Evolutionary conservation across 1,139 yeast genomes (phyloP), one percentile per base, ranked within the genome.

Genomic region (Geotrichum klebahnii): DNA sequence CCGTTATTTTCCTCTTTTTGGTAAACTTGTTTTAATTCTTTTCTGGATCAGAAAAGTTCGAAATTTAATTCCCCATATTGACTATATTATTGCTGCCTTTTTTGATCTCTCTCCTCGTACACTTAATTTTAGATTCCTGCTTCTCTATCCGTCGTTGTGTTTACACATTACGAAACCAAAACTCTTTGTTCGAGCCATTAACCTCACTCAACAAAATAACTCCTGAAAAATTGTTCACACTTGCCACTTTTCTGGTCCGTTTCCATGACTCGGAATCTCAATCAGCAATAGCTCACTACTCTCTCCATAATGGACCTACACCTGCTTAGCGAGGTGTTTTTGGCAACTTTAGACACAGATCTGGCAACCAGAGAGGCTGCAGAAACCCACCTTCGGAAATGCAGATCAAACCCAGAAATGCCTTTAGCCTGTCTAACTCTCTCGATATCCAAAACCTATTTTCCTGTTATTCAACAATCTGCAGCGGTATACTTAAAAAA

Each of bases 401-500:
- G 77, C 81, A 16, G 78, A 81, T 44, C 62, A 62, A 38, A 65
- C 75, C 2, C 78, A 85, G 1, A 96, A 95, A 2, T 90, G 89
- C 63, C 71, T 86, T 43, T 84, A 84, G 92, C 90, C 1, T 86
- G 96, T 66, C 70, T 92, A 44, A 90, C 86, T 61, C 81, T 92
- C 49, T 76, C 87, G 34, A 63, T 75, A n/a, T 74, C 76, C 36
- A 69, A 68, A 10, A 76, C 74, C 9, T 80, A 80, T 3, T 73
- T 79, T 16, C 72, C 76, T 1, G 77, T 75, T 29, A 77, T 86
- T 42, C 80, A 82, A 58, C 76, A 81, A 48, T 90, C 96, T 8
- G 86, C 95, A 14, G 95, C 95, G 0, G 83, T 92, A 22, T 90
- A 82, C 66, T 80, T 92, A 68, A 92, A 92, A 65, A 92, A 92